A percentile compares a stretch with the other conserved stretches of the same genome.
phyloP scores from a whole-genome alignment of 768 basidiomycete genomes.

The Termitomyces sp. region DNA sequence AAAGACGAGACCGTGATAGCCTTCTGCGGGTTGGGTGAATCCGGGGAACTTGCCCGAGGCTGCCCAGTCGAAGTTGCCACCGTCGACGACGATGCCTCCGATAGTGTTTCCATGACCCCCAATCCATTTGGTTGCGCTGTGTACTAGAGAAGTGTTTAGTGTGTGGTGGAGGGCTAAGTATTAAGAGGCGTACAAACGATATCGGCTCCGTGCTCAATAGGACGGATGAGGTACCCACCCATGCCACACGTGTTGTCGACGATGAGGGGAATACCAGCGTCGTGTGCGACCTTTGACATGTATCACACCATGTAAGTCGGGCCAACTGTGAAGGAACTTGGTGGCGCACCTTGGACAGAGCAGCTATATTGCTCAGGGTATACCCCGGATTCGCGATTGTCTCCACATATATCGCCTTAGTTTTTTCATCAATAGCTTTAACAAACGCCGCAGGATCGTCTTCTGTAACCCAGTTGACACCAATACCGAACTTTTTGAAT shows the following conservation, averaged over 20 bases:
- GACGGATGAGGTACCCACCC: constrained; percentile 66
- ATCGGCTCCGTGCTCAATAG: constrained; percentile 73
- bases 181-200: constrained; percentile 49
- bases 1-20: constrained; percentile 62
- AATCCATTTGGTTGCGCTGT: constrained; percentile 85
- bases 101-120: constrained; percentile 79
- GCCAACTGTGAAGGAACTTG: not conserved
- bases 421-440: constrained; percentile 70
- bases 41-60: constrained; percentile 65
- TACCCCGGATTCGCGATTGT: constrained; percentile 78
- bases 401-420: constrained; percentile 74
- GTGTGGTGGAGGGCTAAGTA: not conserved
- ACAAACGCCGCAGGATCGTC: constrained; percentile 55
- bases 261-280: constrained; percentile 67
- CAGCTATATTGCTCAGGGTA: constrained; percentile 57
- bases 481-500: constrained; percentile 66
- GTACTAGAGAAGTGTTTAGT: constrained; percentile 32
- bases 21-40: constrained; percentile 73
- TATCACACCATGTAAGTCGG: not conserved
- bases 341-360: constrained; percentile 54
- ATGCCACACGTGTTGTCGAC: constrained; percentile 81
- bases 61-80: constrained; percentile 72
- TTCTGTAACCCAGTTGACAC: constrained; percentile 60
- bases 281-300: constrained; percentile 57
- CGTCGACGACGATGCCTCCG: constrained; percentile 70